Evolutionary conservation across 257 asterid genomes (phyloP).

Genomic region (Cinchona pubescens): DNA sequence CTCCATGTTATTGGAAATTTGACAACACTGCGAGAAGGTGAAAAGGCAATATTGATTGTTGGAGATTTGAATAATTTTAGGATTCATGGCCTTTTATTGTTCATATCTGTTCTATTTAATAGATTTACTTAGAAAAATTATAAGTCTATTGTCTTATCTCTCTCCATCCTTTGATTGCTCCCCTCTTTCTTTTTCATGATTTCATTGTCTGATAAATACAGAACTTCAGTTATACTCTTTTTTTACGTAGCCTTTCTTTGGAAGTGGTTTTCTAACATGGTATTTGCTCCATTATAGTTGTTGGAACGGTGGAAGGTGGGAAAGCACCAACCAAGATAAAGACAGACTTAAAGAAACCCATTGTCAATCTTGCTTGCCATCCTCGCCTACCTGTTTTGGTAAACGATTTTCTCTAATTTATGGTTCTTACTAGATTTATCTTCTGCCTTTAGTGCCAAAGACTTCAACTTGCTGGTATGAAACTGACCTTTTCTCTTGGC

Average conservation of each 20-base stretch:
- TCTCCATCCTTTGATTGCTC: background rate
- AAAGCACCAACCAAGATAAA: conserved; percentile 97
- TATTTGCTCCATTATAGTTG: conserved; percentile 56
- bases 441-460: background rate
- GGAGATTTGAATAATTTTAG: background rate
- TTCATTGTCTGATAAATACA: background rate
- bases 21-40: background rate
- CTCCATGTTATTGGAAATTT: background rate
- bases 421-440: background rate
- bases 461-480: conserved; percentile 10
- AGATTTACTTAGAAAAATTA: background rate
- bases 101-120: background rate
- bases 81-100: background rate
- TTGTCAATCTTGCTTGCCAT: conserved; percentile 97
- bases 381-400: conserved; percentile 99
- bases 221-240: background rate
- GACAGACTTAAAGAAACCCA: conserved; percentile 97
- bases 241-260: background rate
- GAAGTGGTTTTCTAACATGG: conserved; percentile 22
- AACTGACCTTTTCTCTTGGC: conserved; percentile 22
- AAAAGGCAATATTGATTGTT: background rate
- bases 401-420: conserved; percentile 25
- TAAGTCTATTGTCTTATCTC: background rate
- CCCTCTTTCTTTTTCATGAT: background rate
- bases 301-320: conserved; percentile 98